A percentile compares a stretch with the other conserved stretches of the same genome.
phyloP scores from a whole-genome alignment of 2,329 filamentous ascomycete genomes.

The Alternaria alternata region DNA sequence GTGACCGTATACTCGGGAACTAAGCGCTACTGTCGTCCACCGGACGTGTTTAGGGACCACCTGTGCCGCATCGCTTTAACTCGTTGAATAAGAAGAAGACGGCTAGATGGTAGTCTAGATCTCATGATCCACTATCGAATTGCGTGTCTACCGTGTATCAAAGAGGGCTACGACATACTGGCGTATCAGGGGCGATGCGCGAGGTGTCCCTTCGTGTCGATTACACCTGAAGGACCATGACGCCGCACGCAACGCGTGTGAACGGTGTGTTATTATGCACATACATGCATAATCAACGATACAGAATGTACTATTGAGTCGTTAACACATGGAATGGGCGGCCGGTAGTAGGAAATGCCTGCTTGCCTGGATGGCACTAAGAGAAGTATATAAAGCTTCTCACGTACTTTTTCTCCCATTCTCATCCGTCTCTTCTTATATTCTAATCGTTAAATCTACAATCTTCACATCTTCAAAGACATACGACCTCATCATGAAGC shows the following conservation, averaged over 20 bases:
- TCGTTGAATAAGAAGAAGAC: neutral
- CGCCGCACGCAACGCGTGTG: neutral
- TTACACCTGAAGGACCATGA: neutral
- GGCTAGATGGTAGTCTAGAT: neutral
- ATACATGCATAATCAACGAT: neutral
- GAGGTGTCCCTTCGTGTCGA: neutral
- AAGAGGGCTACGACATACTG: neutral
- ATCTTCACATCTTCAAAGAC: neutral
- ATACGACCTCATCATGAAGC: neutral
- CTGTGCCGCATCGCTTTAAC: neutral
- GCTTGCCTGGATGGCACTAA: neutral
- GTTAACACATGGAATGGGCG: neutral
- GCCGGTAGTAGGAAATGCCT: neutral
- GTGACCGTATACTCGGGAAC: no score
- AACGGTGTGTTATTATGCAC: neutral
- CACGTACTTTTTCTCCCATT: neutral
- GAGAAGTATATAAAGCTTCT: neutral
- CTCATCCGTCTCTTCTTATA: neutral
- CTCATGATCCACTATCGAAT: neutral
- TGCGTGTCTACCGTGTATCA: neutral
- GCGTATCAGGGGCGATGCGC: neutral
- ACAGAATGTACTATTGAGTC: no score
- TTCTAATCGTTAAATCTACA: neutral
- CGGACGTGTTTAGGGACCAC: neutral
- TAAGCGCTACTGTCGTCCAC: neutral